A percentile compares a stretch with the other conserved stretches of the same genome.
These are phyloP conservation scores for Hymenoscyphus fraxineus DNA, from an alignment of 2,329 filamentous ascomycete genomes.

Conservation along the genomic window DNA sequence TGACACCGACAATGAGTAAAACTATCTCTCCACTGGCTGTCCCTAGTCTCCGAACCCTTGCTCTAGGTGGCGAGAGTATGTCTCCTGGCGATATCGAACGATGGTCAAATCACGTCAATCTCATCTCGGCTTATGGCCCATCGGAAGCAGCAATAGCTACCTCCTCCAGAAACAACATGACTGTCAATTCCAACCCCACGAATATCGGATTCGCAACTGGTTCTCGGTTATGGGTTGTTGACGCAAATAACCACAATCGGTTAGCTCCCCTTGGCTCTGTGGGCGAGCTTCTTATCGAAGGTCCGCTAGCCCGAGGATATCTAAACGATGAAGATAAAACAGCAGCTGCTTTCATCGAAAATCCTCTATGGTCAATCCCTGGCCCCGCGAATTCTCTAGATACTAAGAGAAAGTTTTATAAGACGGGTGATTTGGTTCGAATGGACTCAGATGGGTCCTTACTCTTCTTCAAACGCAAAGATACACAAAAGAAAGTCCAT, in stretches of 20 bases:
- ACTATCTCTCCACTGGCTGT: conserved; percentile 26
- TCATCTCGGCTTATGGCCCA: conserved; percentile 43
- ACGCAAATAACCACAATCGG: conserved; percentile 5
- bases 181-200: not conserved
- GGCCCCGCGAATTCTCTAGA: not conserved
- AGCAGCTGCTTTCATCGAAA: conserved; percentile 7
- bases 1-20: conserved; percentile 33
- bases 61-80: conserved; percentile 35
- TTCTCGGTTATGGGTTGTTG: conserved; percentile 7
- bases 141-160: conserved; percentile 22
- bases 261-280: conserved; percentile 13
- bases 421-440: conserved; percentile 43
- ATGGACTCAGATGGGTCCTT: conserved; percentile 46
- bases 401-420: conserved; percentile 46
- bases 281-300: conserved; percentile 32
- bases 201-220: conserved; percentile 11
- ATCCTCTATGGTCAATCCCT: conserved; percentile 2
- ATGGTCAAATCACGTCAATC: conserved; percentile 37
- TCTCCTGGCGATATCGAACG: conserved; percentile 37
- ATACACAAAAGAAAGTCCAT: conserved; percentile 61
- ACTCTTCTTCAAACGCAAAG: conserved; percentile 57
- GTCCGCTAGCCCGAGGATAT: conserved; percentile 58
- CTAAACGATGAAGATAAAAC: conserved; percentile 42
- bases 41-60: conserved; percentile 25
- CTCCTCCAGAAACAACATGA: conserved; percentile 15